phyloP scores from a whole-genome alignment of 2,329 filamentous ascomycete genomes.

The Neopestalotiopsis rosae region DNA sequence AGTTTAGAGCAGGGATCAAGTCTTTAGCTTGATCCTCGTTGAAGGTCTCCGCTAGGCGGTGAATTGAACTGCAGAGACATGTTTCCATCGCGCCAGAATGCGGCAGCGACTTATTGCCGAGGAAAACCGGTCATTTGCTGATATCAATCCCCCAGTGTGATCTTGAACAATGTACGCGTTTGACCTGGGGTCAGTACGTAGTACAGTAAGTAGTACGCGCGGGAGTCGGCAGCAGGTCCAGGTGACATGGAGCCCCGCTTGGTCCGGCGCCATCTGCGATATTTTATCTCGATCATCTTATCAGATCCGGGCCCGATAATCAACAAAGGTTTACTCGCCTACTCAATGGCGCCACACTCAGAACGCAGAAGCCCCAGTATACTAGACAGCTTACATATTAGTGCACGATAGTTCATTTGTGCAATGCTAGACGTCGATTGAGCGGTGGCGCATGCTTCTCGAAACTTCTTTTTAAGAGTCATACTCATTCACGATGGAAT shows the following conservation, averaged over 20 bases:
- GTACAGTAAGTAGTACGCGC: background rate
- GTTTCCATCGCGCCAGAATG: background rate
- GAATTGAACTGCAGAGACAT: conserved; percentile 31
- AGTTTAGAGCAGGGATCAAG: conserved; percentile 31
- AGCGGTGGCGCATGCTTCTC: background rate
- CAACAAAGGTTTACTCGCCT: background rate
- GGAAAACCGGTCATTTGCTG: background rate
- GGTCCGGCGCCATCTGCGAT: background rate
- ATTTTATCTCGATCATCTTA: background rate
- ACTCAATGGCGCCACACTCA: background rate
- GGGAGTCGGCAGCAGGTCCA: background rate
- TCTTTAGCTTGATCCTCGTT: conserved; percentile 28
- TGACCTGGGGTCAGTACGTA: background rate
- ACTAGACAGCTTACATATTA: background rate
- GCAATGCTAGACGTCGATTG: no score
- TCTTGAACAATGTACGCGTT: background rate
- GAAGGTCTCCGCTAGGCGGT: conserved; percentile 27
- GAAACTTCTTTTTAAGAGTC: background rate
- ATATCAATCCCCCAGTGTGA: background rate
- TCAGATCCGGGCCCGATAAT: background rate
- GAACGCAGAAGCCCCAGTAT: background rate
- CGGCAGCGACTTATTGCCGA: background rate
- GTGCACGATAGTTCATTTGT: background rate
- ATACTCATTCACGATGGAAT: background rate
- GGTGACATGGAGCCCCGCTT: background rate